These are phyloP conservation scores for Cladosporium halotolerans DNA, from an alignment of 2,329 filamentous ascomycete species.

Conservation along the genomic window DNA sequence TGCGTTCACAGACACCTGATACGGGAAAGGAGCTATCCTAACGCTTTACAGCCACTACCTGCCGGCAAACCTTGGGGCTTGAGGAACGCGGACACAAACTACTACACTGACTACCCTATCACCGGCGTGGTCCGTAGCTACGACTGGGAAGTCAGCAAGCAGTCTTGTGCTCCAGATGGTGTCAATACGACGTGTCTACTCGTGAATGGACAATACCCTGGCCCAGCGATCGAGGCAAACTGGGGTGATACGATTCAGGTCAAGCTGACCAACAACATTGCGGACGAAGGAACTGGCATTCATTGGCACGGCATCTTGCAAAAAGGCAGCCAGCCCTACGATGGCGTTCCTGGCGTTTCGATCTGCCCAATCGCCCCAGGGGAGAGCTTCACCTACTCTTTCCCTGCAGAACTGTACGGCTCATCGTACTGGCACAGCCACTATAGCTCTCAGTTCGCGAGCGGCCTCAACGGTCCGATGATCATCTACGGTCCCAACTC, in stretches of 20 bases:
- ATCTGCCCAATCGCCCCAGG: slow-evolving; percentile 39
- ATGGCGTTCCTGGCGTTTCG: slow-evolving; percentile 37
- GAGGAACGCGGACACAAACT: slow-evolving; percentile 23
- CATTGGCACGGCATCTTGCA: slow-evolving; percentile 39
- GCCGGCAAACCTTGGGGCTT: slow-evolving; percentile 22
- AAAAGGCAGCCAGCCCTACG: slow-evolving; percentile 31
- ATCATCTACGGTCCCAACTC: slow-evolving; percentile 27
- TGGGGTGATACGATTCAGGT: slow-evolving; percentile 36
- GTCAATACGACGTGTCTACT: slow-evolving; percentile 18
- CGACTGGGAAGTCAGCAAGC: slow-evolving; percentile 20
- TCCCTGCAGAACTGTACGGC: slow-evolving; percentile 34
- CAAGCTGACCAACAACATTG: slow-evolving; percentile 32
- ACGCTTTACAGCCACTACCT: neutral
- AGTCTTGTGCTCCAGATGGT: slow-evolving; percentile 23
- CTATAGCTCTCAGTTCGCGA: slow-evolving; percentile 25
- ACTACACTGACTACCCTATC: slow-evolving; percentile 21
- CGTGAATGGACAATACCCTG: slow-evolving; percentile 21
- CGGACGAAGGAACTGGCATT: slow-evolving; percentile 32
- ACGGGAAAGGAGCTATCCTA: neutral
- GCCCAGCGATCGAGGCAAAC: slow-evolving; percentile 22
- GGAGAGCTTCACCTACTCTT: slow-evolving; percentile 34
- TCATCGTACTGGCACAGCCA: slow-evolving; percentile 34
- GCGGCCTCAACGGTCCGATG: slow-evolving; percentile 26
- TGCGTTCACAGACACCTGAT: neutral
- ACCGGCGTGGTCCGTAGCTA: slow-evolving; percentile 26